phyloP scores from a whole-genome alignment of 1,284 basidiomycete species.

The Rhodotorula sp. region DNA sequence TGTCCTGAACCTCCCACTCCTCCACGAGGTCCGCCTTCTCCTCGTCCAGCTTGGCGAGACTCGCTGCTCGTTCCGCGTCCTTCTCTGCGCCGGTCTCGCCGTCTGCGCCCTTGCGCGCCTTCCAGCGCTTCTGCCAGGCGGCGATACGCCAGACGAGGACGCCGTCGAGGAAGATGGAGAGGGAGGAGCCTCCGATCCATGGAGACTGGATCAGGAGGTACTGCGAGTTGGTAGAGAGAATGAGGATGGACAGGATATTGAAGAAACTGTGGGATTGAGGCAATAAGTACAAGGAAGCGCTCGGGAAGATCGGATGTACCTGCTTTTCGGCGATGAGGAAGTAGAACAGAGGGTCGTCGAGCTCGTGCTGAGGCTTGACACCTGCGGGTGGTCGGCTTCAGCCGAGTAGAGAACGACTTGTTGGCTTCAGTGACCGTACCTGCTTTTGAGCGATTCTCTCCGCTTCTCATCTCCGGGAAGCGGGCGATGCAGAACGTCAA shows the following conservation, averaged over 20 bases:
- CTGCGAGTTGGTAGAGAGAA: not conserved
- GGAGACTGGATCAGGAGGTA: not conserved
- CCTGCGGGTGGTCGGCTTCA: not conserved
- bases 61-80: not conserved
- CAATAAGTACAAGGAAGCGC: not conserved
- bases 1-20: not conserved
- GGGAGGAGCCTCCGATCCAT: conserved; percentile 1
- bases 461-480: not conserved
- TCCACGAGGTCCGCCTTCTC: not conserved
- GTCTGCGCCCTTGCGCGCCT: not conserved
- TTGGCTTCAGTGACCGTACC: not conserved
- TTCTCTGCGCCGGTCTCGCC: not conserved
- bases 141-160: not conserved
- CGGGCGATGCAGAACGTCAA: too few species aligned
- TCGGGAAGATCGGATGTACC: not conserved
- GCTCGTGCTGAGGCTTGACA: not conserved
- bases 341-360: conserved; percentile 6
- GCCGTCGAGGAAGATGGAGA: conserved; percentile 8
- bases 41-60: not conserved
- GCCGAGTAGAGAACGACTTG: not conserved
- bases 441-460: not conserved
- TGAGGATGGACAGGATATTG: conserved; percentile 11
- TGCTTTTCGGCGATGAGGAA: conserved; percentile 11
- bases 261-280: not conserved
- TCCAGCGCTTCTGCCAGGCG: not conserved